phyloP scores from a whole-genome alignment of 2,329 filamentous ascomycete species.

The Claviceps pazoutovae region DNA sequence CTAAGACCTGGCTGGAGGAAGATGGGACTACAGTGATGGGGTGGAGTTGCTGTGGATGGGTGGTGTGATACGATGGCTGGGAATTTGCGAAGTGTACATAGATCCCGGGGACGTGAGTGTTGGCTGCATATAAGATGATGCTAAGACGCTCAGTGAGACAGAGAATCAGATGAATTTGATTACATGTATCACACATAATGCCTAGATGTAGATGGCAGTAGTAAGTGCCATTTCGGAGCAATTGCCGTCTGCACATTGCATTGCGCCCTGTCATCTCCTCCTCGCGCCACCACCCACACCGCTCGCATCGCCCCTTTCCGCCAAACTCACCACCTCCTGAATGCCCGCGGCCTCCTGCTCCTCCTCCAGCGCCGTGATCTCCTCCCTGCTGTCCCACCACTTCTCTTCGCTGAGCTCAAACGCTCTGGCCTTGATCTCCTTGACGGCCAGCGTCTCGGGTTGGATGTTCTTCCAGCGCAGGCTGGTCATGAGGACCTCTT shows the following conservation, averaged over 20 bases:
- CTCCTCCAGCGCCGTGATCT: slow-evolving; percentile 81
- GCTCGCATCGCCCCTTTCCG: slow-evolving; percentile 51
- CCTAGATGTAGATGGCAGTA: too few species aligned
- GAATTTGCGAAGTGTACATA: too few species aligned
- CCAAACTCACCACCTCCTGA: slow-evolving; percentile 80
- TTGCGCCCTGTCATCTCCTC: background rate
- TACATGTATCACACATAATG: background rate
- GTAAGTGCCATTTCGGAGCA: too few species aligned
- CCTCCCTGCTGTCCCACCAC: slow-evolving; percentile 97
- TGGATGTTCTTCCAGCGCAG: slow-evolving; percentile 54
- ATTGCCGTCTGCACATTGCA: too few species aligned
- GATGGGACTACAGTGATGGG: slow-evolving; percentile 8
- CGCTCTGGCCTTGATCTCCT: slow-evolving; percentile 84
- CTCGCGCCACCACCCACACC: slow-evolving; percentile 16
- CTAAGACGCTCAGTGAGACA: slow-evolving; percentile 10
- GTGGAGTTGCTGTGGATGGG: too few species aligned
- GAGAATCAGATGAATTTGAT: slow-evolving; percentile 11
- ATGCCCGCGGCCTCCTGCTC: slow-evolving; percentile 94
- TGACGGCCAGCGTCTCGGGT: slow-evolving; percentile 57
- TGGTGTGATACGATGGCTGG: too few species aligned
- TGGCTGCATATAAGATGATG: too few species aligned
- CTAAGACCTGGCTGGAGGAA: slow-evolving; percentile 11
- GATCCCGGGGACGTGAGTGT: too few species aligned
- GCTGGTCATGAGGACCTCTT: slow-evolving; percentile 67
- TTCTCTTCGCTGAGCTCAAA: slow-evolving; percentile 90